Evolutionary conservation across 1,284 basidiomycete species (phyloP).

Genomic region (Apiotrichum mycotoxinovorans): DNA sequence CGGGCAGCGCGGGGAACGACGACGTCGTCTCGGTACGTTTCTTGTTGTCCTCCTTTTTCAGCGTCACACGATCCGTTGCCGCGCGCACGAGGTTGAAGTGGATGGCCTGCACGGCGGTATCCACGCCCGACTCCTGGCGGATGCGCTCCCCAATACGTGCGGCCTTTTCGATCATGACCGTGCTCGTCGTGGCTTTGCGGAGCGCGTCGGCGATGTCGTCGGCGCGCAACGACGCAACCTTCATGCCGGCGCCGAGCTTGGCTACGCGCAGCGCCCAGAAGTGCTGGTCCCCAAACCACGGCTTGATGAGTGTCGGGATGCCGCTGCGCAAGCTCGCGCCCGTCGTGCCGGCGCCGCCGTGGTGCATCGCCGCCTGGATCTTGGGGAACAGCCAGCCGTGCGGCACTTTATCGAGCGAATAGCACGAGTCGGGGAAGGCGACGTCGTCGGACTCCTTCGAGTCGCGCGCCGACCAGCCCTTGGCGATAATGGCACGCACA

Average conservation of each 20-base stretch:
- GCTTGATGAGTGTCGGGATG: conserved; percentile 69
- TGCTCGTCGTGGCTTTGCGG: conserved; percentile 57
- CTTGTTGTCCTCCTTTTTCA: conserved; percentile 10
- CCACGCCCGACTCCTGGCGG: conserved; percentile 53
- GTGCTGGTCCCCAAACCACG: conserved; percentile 67
- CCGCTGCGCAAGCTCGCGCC: conserved; percentile 66
- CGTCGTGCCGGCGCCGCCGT: conserved; percentile 70
- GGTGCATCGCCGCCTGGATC: conserved; percentile 58
- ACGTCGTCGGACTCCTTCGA: conserved; percentile 47
- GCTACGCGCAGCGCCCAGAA: conserved; percentile 69
- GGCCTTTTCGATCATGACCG: conserved; percentile 64
- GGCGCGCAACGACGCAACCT: conserved; percentile 55
- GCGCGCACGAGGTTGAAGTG: conserved; percentile 38
- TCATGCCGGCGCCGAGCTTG: conserved; percentile 58
- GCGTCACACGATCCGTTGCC: conserved; percentile 20
- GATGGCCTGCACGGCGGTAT: conserved; percentile 38
- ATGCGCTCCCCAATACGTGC: conserved; percentile 62
- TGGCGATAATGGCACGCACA: conserved; percentile 69
- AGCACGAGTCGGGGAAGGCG: conserved; percentile 45
- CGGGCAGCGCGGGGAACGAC: neutral
- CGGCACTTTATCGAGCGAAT: conserved; percentile 62
- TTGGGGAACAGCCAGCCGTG: conserved; percentile 78
- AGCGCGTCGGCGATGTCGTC: conserved; percentile 58
- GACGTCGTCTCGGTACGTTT: neutral
- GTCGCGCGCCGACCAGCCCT: conserved; percentile 68